Base-by-base conservation (phyloP, 2,329 filamentous ascomycete genomes). In the Rutstroemia sydowiana region DNA sequence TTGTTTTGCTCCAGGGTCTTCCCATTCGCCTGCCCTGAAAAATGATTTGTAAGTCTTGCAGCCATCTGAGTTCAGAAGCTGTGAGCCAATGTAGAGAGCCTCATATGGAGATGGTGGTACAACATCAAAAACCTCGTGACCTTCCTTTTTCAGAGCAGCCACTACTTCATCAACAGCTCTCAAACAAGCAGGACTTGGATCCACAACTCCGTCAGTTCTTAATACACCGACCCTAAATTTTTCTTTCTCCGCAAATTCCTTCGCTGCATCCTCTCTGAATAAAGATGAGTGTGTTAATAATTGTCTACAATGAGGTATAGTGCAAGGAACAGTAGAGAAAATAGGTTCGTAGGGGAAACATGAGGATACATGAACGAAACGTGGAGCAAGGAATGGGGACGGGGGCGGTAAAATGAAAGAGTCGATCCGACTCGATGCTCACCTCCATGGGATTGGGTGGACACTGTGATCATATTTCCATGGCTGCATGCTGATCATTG, bases 391-490 rank as follows among this genome's bases (percentile, higher is more conserved):
- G n/a, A n/a, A n/a, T n/a, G n/a, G n/a, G n/a, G n/a, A n/a, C n/a
- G n/a, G n/a, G n/a, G n/a, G n/a, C n/a, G n/a, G n/a, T n/a, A n/a
- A n/a, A n/a, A n/a, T n/a, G n/a, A n/a, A n/a, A n/a, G n/a, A n/a
- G n/a, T n/a, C n/a, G n/a, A n/a, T n/a, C n/a, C n/a, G n/a, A n/a
- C n/a, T n/a, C n/a, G n/a, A n/a, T n/a, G n/a, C n/a, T n/a, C n/a
- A n/a, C 52, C 86, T 75, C 91, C 91, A 96, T 2, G 78, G 74
- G n/a, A 96, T 75, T 0, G 89, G 90, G 63, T 95, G 89, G 1
- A 92, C 88, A 0, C 81, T 85, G 61, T 88, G 84, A 65, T 95
- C 91, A 64, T 95, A 95, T 54, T 79, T 84, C 91, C 91, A 96
- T 0, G 90, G 88, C 69, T 87, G 74, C 82, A 93, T 92, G 46